Base-by-base conservation (phyloP, 148 eudicot species). In the Chenopodium suecicum region DNA sequence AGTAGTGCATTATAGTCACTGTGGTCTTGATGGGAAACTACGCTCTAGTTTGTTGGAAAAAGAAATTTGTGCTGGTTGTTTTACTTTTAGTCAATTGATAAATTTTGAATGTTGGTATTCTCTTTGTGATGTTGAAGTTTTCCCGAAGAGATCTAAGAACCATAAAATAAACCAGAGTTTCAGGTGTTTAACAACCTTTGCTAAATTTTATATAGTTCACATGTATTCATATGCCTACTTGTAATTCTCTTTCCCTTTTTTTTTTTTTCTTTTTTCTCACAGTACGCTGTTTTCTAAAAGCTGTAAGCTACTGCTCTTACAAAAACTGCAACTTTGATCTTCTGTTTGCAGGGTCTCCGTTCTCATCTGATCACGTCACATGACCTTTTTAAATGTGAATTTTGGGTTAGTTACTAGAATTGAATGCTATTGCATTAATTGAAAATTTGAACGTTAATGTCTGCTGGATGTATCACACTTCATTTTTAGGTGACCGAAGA, bases 371-470 rank as follows among this genome's bases (percentile, higher is more conserved):
- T 66, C 67, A 73, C 97, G 31, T 94, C 92, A 27, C 99, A 96
- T 82, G 99, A 94, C 85, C 93, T 94, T 50, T 94, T 96, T 90
- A 90, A 87, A 84, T 96, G 84, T 83, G 98, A 96, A 66, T 96
- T 90, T 89, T 92, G 92, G 97, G 99, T 95, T 80, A 80, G 98
- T 89, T 75, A 83, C 82, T 82, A 80, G 37, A 83, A 29, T 78
- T 47, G 77, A 63, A 46, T 50, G 77, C 75, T 78, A 66, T 75
- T 66, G 34, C 75, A 22, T 44, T 48, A 50, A 41, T 69, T 70
- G 22, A 71, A 62, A 66, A 41, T 41, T 41, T 41, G 44, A 41
- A 41, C 6, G 6, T 50, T 8, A 50, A 4, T 19, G 54, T 65
- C 47, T 86, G n/a, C 54, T 72, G 62, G 77, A 56, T 88, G 77